These are phyloP conservation scores for Conoideocrella luteorostrata DNA, from an alignment of 2,329 filamentous ascomycete species.

Conservation along the genomic window DNA sequence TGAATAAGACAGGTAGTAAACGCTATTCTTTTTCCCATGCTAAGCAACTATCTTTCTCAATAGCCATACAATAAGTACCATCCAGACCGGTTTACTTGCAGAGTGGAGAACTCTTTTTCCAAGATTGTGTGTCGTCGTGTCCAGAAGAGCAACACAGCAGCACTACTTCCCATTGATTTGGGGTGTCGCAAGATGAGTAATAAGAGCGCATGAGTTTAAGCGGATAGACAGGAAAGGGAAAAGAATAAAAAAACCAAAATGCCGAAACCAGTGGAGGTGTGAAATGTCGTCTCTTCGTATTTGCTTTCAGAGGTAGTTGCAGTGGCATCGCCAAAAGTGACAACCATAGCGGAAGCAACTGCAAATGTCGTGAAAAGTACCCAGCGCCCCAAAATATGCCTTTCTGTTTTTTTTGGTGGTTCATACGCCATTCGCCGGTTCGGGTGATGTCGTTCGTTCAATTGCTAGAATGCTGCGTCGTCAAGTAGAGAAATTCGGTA, in stretches of 20 bases:
- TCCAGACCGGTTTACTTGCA: too few relatives aligned
- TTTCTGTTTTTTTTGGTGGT: constrained; percentile 22
- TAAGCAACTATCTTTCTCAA: too few relatives aligned
- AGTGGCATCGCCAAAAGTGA: constrained; percentile 13
- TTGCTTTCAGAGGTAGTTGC: constrained; percentile 13
- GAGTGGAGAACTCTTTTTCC: too few relatives aligned
- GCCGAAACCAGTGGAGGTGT: constrained; percentile 1
- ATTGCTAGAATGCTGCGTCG: constrained; percentile 27
- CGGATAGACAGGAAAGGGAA: too few relatives aligned
- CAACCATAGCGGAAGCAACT: constrained; percentile 10
- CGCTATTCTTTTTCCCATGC: too few relatives aligned
- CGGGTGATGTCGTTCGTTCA: constrained; percentile 26
- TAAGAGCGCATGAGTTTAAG: too few relatives aligned
- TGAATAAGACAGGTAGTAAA: too few relatives aligned
- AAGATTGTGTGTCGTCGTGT: too few relatives aligned
- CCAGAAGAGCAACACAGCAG: too few relatives aligned
- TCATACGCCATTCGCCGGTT: constrained; percentile 33
- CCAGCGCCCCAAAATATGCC: constrained; percentile 31
- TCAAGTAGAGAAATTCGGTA: constrained; percentile 19
- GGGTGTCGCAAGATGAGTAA: too few relatives aligned
- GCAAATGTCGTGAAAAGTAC: constrained; percentile 28
- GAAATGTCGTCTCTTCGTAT: constrained; percentile 8
- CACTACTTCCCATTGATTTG: too few relatives aligned
- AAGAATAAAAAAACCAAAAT: constrained; percentile 1
- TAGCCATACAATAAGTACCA: too few relatives aligned